These are phyloP conservation scores for Trametes sp. DNA, from an alignment of 1,284 basidiomycete genomes.

Conservation along the genomic window DNA sequence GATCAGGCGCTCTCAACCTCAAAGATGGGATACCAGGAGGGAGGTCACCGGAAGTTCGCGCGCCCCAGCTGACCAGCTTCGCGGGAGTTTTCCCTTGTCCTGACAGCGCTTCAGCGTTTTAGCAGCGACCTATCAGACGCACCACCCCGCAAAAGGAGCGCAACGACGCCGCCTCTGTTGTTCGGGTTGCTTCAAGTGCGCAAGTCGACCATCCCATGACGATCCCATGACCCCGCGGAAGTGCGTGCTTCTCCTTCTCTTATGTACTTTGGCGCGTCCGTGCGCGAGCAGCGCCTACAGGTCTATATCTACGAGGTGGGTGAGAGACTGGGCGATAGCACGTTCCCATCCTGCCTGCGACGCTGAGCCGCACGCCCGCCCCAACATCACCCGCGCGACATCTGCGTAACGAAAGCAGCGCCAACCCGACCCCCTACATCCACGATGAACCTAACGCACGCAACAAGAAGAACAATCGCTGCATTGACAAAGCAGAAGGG, in stretches of 20 bases:
- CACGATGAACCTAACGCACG: conserved; percentile 7
- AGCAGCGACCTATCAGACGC: not conserved
- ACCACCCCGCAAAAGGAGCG: not conserved
- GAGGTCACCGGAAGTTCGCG: not conserved
- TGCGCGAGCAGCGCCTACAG: not conserved
- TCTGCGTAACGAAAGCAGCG: not conserved
- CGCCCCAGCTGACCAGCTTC: not conserved
- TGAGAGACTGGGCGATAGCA: not conserved
- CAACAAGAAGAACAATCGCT: conserved; percentile 6
- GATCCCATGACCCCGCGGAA: conserved; percentile 25
- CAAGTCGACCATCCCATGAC: conserved; percentile 22
- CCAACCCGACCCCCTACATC: not conserved
- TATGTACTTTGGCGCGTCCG: conserved; percentile 4
- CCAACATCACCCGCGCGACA: not conserved
- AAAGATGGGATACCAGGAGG: too few species aligned
- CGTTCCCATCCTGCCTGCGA: not conserved
- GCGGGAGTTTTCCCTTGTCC: not conserved
- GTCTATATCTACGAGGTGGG: conserved; percentile 15
- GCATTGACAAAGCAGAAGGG: conserved; percentile 2
- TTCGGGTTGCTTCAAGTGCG: not conserved
- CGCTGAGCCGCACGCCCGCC: not conserved
- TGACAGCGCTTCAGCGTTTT: not conserved
- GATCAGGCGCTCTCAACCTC: too few species aligned
- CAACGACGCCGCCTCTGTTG: not conserved
- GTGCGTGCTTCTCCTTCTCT: conserved; percentile 1